Evolutionary conservation across 2,329 filamentous ascomycete genomes (phyloP).

Genomic region (Penicillium sp.): DNA sequence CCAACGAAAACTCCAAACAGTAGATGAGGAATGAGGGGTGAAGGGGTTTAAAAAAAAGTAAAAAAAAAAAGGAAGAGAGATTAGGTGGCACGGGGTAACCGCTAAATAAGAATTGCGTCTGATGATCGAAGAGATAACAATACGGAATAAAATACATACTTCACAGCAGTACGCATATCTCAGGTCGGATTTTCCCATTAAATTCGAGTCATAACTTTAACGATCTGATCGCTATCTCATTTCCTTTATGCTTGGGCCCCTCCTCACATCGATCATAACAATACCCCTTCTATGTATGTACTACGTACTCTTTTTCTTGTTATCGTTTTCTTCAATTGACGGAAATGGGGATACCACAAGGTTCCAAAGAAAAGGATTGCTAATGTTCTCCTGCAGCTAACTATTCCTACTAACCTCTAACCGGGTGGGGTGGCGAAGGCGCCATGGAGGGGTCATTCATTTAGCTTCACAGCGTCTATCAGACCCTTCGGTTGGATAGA

Average conservation of each 20-base stretch:
- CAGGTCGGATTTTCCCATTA: not conserved
- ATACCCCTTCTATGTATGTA: not conserved
- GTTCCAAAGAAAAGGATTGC: not conserved
- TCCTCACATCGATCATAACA: slow-evolving; percentile 8
- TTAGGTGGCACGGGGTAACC: slow-evolving; percentile 23
- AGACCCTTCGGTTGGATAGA: slow-evolving; percentile 9
- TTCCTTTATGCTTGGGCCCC: slow-evolving; percentile 3
- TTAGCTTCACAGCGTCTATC: slow-evolving; percentile 5
- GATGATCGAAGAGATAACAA: slow-evolving; percentile 1
- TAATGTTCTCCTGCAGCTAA: not conserved
- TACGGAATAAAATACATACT: not conserved
- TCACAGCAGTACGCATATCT: not conserved
- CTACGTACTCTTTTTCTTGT: not conserved
- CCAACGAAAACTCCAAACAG: not conserved
- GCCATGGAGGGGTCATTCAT: not conserved
- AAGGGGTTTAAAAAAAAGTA: not conserved
- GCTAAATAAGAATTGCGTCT: slow-evolving; percentile 21
- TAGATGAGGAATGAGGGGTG: not conserved
- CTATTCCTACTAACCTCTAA: not conserved
- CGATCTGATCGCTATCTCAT: slow-evolving; percentile 8
- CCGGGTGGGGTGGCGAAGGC: not conserved
- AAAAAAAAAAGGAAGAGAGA: slow-evolving; percentile 9
- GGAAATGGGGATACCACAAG: not conserved
- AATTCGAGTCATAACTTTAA: not conserved
- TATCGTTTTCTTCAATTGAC: not conserved